Base-by-base conservation (phyloP, 257 asterid species). In the Solanum lignicaule region DNA sequence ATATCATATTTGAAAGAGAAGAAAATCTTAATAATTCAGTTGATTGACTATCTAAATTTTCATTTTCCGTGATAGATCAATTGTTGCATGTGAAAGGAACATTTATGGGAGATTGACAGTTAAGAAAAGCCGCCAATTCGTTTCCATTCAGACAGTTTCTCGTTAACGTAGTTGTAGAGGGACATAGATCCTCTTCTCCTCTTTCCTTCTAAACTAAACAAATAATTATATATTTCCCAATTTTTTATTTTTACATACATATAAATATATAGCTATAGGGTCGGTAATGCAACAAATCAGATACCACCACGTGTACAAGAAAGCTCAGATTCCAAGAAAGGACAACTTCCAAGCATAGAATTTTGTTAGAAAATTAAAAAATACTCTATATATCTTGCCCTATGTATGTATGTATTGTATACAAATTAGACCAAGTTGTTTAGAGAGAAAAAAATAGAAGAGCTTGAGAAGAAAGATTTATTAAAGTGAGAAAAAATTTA, bases 91-190 rank as follows among this genome's bases (percentile, higher is more conserved):
- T 89, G 91, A 90, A 90, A 88, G 82, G 91, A 92, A 90, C 91
- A 89, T 87, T 88, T 39, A 41, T 87, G 36, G 90, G 84, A 75
- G 88, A 39, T 73, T 58, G 31, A 83, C 69, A 55, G 89, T 78
- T 87, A 89, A 87, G 91, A 89, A 81, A 90, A 90, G 93, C 93
- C 89, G 88, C 89, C 90, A 90, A 89, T 89, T 81, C 89, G 89
- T 84, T 86, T 39, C 87, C 85, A 35, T 74, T 66, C 41, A 9
- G 25, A 66, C 83, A 32, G 87, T 62, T 43, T 78, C 75, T 39
- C 39, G 87, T 65, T 46, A 81, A 81, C 85, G 85, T 81, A 81
- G 65, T 81, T 29, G 85, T 81, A 81, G 85, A 81, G 85, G 85
- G 85, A 81, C 68, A 46, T 46, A 81, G 85, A 81, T 81, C 85